These are phyloP conservation scores for Ambispora gerdemannii DNA, from an alignment of 192 early-diverging fungal species.

Conservation along the genomic window DNA sequence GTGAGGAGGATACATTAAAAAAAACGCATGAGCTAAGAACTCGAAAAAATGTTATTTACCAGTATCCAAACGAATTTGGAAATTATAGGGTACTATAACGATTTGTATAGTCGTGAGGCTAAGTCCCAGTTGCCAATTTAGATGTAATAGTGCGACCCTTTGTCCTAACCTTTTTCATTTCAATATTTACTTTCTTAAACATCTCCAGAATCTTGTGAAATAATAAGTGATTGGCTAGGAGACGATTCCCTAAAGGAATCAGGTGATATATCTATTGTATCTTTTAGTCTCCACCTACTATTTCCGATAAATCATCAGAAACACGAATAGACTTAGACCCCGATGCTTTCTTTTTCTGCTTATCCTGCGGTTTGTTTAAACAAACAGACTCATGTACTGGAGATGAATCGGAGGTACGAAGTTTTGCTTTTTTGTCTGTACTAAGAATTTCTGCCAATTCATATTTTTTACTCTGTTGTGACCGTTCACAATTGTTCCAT, in stretches of 20 bases:
- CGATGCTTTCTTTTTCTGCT: not conserved
- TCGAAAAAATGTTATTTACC: not conserved
- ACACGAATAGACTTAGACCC: not conserved
- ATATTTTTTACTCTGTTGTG: constrained; percentile 12
- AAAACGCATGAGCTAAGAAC: constrained; percentile 13
- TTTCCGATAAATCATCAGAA: not conserved
- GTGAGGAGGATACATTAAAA: too few species aligned
- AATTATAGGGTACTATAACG: not conserved
- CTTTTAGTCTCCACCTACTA: constrained; percentile 5
- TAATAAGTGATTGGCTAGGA: too few species aligned
- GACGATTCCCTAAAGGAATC: not conserved
- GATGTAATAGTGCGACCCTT: not conserved
- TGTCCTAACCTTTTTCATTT: not conserved
- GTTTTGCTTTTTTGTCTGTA: too few species aligned
- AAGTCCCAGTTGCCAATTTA: not conserved
- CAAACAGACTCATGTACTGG: not conserved
- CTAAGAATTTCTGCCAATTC: constrained; percentile 2
- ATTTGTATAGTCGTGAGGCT: not conserved
- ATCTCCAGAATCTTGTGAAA: constrained; percentile 1
- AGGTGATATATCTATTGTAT: not conserved
- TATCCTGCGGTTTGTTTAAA: not conserved
- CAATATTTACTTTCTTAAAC: not conserved
- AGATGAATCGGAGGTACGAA: not conserved
- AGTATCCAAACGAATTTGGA: not conserved
- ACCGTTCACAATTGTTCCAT: constrained; percentile 16